These are phyloP conservation scores for Acacia melanoxylon DNA, from an alignment of 306 rosid species.

Conservation along the genomic window DNA sequence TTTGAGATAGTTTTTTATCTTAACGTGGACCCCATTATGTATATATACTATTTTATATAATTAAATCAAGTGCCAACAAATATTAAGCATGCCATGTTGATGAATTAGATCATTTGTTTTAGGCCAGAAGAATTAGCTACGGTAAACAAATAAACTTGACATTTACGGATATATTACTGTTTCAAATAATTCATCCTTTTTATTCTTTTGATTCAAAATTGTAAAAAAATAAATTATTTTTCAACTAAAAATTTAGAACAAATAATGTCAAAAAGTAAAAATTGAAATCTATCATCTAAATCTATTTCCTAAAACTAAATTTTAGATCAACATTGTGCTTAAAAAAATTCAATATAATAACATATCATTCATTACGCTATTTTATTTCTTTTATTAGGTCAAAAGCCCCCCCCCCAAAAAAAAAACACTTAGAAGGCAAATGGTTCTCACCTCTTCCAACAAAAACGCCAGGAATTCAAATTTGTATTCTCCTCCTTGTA, in stretches of 20 bases:
- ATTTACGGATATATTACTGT: too few species aligned
- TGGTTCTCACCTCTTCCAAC: too few species aligned
- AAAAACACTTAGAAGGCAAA: too few species aligned
- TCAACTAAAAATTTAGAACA: neutral
- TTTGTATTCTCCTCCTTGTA: too few species aligned
- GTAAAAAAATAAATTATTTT: neutral
- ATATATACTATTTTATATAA: neutral
- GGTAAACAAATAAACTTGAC: neutral
- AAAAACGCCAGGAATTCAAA: too few species aligned
- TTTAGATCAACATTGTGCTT: neutral
- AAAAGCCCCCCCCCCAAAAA: fast-evolving
- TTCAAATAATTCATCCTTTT: neutral
- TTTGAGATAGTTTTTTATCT: neutral
- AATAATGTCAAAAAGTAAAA: too few species aligned
- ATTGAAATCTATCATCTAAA: neutral
- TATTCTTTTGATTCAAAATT: neutral
- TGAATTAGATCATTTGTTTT: neutral
- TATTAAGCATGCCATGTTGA: neutral
- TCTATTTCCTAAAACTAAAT: neutral
- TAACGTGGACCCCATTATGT: neutral
- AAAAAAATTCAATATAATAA: too few species aligned
- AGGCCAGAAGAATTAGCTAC: neutral
- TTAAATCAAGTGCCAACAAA: neutral
- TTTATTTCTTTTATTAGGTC: too few species aligned
- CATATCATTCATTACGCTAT: too few species aligned